Evolutionary conservation across 371 early-diverging fungal species (phyloP).

Genomic region (Rhizopus sp.): DNA sequence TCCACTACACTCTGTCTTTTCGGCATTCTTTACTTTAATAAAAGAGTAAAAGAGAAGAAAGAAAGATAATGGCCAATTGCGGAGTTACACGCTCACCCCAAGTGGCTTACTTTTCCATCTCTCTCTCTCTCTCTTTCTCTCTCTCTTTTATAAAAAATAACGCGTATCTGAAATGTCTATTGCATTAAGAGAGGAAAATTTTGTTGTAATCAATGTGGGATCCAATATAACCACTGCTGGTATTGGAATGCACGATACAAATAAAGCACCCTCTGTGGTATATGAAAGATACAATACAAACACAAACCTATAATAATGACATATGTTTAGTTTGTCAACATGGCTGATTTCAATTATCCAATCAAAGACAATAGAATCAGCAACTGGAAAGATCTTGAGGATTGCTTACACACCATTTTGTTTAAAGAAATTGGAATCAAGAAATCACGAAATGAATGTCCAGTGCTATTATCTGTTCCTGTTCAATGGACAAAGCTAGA

Average conservation of each 20-base stretch:
- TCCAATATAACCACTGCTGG: constrained; percentile 66
- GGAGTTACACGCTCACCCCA: background rate
- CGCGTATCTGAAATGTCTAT: constrained; percentile 37
- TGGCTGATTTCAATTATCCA: constrained; percentile 54
- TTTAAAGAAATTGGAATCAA: constrained; percentile 77
- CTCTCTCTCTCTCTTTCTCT: constrained; percentile 1
- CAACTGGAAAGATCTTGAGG: constrained; percentile 80
- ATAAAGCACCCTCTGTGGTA: constrained; percentile 65
- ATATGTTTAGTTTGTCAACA: constrained; percentile 30
- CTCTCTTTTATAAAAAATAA: constrained; percentile 1
- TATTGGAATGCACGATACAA: constrained; percentile 70
- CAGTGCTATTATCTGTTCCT: constrained; percentile 80
- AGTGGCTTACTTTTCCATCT: background rate
- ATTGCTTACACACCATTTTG: constrained; percentile 75
- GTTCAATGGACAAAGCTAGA: constrained; percentile 83
- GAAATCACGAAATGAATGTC: constrained; percentile 74
- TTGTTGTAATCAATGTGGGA: constrained; percentile 78
- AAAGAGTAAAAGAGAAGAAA: background rate
- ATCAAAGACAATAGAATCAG: constrained; percentile 62
- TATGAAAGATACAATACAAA: constrained; percentile 1
- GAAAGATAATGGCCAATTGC: background rate
- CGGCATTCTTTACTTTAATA: constrained; percentile 1
- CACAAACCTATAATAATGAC: constrained; percentile 7
- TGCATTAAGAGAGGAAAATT: constrained; percentile 68
- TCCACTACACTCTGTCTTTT: constrained; percentile 13